A percentile compares a stretch with the other conserved stretches of the same genome.
phyloP scores from a whole-genome alignment of 2,329 filamentous ascomycete species.

The Fusarium equiseti region DNA sequence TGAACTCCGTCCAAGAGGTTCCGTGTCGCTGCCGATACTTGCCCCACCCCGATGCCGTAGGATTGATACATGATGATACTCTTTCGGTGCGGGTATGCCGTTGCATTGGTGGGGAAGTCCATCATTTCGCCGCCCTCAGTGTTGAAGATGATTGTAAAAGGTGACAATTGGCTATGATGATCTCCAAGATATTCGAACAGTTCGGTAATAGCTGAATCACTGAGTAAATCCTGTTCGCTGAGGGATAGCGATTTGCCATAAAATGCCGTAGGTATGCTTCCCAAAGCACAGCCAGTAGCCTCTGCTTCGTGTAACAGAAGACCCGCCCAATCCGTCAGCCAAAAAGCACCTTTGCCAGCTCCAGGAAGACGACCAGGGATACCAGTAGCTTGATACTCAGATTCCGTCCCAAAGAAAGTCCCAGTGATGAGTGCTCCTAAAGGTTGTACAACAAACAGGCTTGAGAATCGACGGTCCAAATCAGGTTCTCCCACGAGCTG shows the following conservation, averaged over 20 bases:
- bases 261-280: conserved; percentile 63
- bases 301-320: conserved; percentile 66
- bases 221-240: conserved; percentile 60
- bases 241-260: conserved; percentile 70
- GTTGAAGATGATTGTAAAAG: conserved; percentile 74
- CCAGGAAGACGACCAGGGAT: conserved; percentile 62
- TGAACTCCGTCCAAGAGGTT: conserved; percentile 66
- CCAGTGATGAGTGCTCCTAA: conserved; percentile 68
- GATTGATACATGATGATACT: conserved; percentile 73
- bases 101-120: conserved; percentile 66
- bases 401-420: conserved; percentile 70
- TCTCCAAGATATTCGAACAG: conserved; percentile 67
- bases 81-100: conserved; percentile 73
- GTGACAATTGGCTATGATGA: conserved; percentile 61
- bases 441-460: conserved; percentile 66
- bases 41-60: conserved; percentile 66
- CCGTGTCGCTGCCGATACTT: conserved; percentile 59
- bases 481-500: conserved; percentile 64
- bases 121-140: conserved; percentile 70
- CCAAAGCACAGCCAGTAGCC: conserved; percentile 60
- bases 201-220: conserved; percentile 57
- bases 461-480: conserved; percentile 69
- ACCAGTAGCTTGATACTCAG: conserved; percentile 65
- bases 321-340: conserved; percentile 73
- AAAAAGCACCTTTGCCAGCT: conserved; percentile 55